Evolutionary conservation across 179 eudicot species (phyloP), one percentile per base, ranked within the genome.

Genomic region (Vitellaria paradoxa): DNA sequence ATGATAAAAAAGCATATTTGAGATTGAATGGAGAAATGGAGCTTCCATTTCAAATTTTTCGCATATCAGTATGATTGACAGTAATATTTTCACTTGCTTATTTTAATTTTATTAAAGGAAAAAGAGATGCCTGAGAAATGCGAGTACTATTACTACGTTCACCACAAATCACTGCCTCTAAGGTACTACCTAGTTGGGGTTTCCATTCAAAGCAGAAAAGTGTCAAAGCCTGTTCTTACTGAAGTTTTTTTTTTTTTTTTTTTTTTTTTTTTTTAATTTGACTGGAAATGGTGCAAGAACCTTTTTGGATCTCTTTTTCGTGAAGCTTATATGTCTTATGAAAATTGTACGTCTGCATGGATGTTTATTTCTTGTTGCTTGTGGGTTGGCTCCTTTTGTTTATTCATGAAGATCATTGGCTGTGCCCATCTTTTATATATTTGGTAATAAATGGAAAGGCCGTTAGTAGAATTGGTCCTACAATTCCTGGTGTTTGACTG

Each of bases 21-120:
- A 18, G 65, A 21, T 73, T 72, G 52, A 42, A 72, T 56, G 52
- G 47, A 57, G 65, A n/a, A 37, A 57, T 73, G 76, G 21, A 12
- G 53, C 55, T 59, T 13, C 57, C 23, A 4, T 24, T 74, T 9
- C 26, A 61, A 21, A 42, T 11, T 6, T n/a, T 2, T 7, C 6
- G 4, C 6, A 30, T 8, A 52, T 23, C 53, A 30, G 9, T 15
- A 6, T 59, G 30, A 18, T 60, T 68, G 24, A 23, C 2, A 46
- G 42, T 11, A 20, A 59, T 13, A 9, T 50, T 52, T 70, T 2
- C 24, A n/a, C 17, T 46, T 68, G 9, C 17, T 45, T 47, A 7
- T 21, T 9, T 68, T 63, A 46, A 10, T 68, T 47, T 47, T 68
- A 10, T 68, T 21, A 9, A 17, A 46, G 10, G 4, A 21, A 20